Conservation (phyloP, 2,329 filamentous ascomycete genomes). For the Ophiostoma ulmi region DNA sequence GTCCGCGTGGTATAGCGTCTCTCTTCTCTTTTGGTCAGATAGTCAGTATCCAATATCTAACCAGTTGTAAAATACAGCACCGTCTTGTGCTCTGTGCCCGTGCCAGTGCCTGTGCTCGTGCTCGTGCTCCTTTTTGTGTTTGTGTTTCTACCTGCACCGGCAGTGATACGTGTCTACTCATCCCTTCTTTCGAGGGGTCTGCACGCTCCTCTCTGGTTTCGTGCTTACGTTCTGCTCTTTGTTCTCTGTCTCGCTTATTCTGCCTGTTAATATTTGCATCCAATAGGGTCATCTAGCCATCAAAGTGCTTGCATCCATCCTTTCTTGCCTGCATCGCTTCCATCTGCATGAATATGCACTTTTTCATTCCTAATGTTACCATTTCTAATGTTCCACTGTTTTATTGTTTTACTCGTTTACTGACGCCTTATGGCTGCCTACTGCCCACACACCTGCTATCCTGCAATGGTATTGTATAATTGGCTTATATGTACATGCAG, state of each 20-base stretch:
- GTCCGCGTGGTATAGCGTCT: slow-evolving; percentile 4
- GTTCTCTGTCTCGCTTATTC: no score
- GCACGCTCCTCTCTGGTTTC: not conserved
- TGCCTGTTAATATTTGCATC: no score
- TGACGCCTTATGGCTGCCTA: not conserved
- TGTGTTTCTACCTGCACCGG: not conserved
- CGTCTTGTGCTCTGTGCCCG: not conserved
- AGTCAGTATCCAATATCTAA: no score
- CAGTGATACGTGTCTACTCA: not conserved
- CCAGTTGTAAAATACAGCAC: not conserved
- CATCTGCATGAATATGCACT: not conserved
- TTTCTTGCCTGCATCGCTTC: not conserved
- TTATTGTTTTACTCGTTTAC: no score
- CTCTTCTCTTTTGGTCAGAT: not conserved
- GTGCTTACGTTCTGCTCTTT: not conserved
- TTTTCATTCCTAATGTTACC: no score
- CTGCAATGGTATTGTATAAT: not conserved
- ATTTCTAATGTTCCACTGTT: no score
- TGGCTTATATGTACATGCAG: not conserved
- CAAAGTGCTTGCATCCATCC: not conserved
- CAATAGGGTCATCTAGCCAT: not conserved
- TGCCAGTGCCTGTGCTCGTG: not conserved
- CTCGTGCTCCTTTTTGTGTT: not conserved
- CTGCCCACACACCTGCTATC: not conserved
- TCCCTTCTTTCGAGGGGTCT: not conserved